Conservation (phyloP, 2,329 filamentous ascomycete genomes). For the Pyrenophora seminiperda region DNA sequence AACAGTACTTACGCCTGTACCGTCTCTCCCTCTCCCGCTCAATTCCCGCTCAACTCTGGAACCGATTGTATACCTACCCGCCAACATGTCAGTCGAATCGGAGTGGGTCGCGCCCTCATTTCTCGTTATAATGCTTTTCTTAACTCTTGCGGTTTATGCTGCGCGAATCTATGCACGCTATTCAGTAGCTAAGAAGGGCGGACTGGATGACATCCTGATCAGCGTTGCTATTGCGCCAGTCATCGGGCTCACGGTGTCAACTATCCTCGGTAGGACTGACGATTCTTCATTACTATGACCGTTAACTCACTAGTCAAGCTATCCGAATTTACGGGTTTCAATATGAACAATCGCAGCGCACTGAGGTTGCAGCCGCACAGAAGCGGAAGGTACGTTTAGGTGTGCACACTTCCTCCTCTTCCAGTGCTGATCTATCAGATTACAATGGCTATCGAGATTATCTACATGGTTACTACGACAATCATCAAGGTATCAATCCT, state of each 20-base stretch:
- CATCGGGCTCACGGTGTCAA: conserved; percentile 38
- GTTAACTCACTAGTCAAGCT: conserved; percentile 26
- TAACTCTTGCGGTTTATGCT: too few relatives aligned
- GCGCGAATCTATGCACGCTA: conserved; percentile 56
- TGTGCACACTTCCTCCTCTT: background rate
- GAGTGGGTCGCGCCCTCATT: too few relatives aligned
- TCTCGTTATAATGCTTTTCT: too few relatives aligned
- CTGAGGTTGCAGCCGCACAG: too few relatives aligned
- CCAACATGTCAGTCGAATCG: too few relatives aligned
- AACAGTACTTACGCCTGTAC: too few relatives aligned
- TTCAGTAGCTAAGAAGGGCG: conserved; percentile 52
- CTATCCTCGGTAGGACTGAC: conserved; percentile 31
- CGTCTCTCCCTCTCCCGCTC: too few relatives aligned
- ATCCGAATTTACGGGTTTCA: conserved; percentile 39
- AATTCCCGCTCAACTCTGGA: too few relatives aligned
- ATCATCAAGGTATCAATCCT: conserved; percentile 44
- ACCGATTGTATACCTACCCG: too few relatives aligned
- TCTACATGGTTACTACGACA: conserved; percentile 37
- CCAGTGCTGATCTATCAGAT: conserved; percentile 25
- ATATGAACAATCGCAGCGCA: too few relatives aligned
- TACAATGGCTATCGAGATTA: conserved; percentile 38
- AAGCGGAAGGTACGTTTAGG: conserved; percentile 29
- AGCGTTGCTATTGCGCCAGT: conserved; percentile 50
- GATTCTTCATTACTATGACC: too few relatives aligned
- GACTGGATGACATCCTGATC: conserved; percentile 56